Conservation (phyloP, 2,329 filamentous ascomycete species). For the Fonsecaea pugnacius region DNA sequence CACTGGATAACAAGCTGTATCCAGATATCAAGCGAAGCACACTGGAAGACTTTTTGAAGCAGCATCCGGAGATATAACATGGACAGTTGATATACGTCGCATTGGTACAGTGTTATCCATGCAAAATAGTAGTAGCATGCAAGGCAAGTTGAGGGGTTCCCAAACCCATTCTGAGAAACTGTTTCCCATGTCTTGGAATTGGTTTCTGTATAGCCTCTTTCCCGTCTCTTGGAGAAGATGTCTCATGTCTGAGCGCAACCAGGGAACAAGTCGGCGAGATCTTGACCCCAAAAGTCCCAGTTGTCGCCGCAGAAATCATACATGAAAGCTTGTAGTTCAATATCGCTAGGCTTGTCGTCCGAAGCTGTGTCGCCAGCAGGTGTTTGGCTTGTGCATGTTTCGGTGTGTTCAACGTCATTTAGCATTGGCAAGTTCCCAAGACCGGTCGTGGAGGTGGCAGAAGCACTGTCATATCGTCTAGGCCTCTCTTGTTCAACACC, state of each 20-base stretch:
- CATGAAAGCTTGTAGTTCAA: conserved; percentile 18
- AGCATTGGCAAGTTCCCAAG: background rate
- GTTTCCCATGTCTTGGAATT: background rate
- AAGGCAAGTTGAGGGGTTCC: background rate
- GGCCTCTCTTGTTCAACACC: background rate
- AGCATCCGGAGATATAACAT: conserved; percentile 8
- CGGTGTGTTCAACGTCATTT: background rate
- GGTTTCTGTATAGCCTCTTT: background rate
- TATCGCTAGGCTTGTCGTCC: background rate
- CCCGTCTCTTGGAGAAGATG: background rate
- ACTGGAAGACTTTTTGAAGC: conserved; percentile 5
- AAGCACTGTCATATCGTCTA: background rate
- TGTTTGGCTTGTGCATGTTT: background rate
- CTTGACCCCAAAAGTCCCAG: conserved; percentile 14
- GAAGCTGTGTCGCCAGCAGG: background rate
- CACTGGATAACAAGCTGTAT: conserved; percentile 6
- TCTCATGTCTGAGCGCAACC: background rate
- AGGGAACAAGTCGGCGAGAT: conserved; percentile 10
- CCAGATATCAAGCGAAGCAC: background rate
- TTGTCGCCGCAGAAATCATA: conserved; percentile 19
- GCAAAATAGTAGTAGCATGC: background rate
- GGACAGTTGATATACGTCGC: background rate
- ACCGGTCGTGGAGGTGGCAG: background rate
- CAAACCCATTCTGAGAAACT: background rate
- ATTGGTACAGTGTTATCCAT: background rate